phyloP scores from a whole-genome alignment of 768 basidiomycete species.

The Goffeauzyma gilvescens region DNA sequence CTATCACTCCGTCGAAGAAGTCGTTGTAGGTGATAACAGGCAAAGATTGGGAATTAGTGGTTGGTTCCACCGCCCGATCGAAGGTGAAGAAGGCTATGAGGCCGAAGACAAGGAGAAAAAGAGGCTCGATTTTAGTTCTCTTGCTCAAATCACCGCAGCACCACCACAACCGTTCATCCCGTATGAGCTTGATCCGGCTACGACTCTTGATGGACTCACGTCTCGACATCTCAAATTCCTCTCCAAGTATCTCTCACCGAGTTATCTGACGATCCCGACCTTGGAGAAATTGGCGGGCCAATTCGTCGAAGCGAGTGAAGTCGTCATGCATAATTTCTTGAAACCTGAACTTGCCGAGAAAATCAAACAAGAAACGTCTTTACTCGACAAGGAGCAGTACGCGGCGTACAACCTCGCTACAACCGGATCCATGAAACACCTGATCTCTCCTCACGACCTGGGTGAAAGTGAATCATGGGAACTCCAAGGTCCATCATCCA shows the following conservation, averaged over 20 bases:
- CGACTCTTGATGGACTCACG: slow-evolving; percentile 29
- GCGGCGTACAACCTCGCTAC: slow-evolving; percentile 33
- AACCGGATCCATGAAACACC: slow-evolving; percentile 13
- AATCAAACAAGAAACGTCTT: slow-evolving; percentile 49
- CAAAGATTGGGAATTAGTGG: slow-evolving; percentile 76
- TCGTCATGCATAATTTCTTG: slow-evolving; percentile 79
- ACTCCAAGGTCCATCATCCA: slow-evolving; percentile 73
- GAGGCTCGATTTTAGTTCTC: slow-evolving; percentile 49
- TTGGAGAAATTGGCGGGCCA: slow-evolving; percentile 59
- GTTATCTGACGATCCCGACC: slow-evolving; percentile 65
- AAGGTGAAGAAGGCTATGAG: slow-evolving; percentile 72
- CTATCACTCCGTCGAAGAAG: slow-evolving; percentile 94
- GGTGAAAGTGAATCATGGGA: slow-evolving; percentile 48
- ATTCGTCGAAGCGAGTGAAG: slow-evolving; percentile 67
- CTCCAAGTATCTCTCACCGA: slow-evolving; percentile 65
- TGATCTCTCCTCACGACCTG: slow-evolving; percentile 48
- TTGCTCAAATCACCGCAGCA: slow-evolving; percentile 51
- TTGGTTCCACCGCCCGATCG: slow-evolving; percentile 87
- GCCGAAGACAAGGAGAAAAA: slow-evolving; percentile 35
- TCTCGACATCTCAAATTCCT: slow-evolving; percentile 50
- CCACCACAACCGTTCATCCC: slow-evolving; percentile 29
- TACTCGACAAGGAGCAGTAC: slow-evolving; percentile 41
- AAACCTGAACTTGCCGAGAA: slow-evolving; percentile 45
- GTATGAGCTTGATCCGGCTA: slow-evolving; percentile 33
- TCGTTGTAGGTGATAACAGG: slow-evolving; percentile 62